phyloP scores from a whole-genome alignment of 164 flowering plant species.

The Buxus sempervirens region DNA sequence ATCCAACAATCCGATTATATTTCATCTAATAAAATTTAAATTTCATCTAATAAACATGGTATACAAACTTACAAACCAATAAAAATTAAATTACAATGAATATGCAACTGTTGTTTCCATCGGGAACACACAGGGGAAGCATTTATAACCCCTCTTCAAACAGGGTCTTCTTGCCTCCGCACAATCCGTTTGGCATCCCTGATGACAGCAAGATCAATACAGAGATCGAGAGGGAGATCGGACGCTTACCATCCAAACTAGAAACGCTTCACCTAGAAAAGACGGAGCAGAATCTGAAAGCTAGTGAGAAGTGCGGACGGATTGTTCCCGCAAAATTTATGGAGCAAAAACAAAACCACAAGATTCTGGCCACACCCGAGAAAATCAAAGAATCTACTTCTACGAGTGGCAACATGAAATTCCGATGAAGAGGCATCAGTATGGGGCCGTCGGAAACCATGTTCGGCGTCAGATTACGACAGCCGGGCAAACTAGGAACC shows the following conservation, averaged over 20 bases:
- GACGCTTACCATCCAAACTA: slow-evolving; percentile 43
- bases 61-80: too few relatives aligned
- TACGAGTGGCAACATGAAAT: slow-evolving; percentile 16
- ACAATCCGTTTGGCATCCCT: too few relatives aligned
- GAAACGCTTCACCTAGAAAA: slow-evolving; percentile 57
- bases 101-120: too few relatives aligned
- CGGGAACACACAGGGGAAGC: slow-evolving; percentile 24
- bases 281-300: slow-evolving; percentile 23
- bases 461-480: slow-evolving; percentile 33
- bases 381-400: slow-evolving; percentile 24
- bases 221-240: slow-evolving; percentile 62
- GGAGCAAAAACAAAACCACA: slow-evolving; percentile 41
- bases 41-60: too few relatives aligned
- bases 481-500: slow-evolving; percentile 24
- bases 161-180: slow-evolving; percentile 18
- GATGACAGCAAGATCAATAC: slow-evolving; percentile 43
- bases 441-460: slow-evolving; percentile 42
- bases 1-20: too few relatives aligned
- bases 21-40: too few relatives aligned
- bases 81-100: too few relatives aligned
- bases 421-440: slow-evolving; percentile 38
- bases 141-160: slow-evolving; percentile 22
- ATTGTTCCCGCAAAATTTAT: slow-evolving; percentile 50
- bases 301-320: slow-evolving; percentile 31
- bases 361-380: slow-evolving; percentile 16